Base-by-base conservation (phyloP, 768 basidiomycete species). In the Tephrocybe sp. region DNA sequence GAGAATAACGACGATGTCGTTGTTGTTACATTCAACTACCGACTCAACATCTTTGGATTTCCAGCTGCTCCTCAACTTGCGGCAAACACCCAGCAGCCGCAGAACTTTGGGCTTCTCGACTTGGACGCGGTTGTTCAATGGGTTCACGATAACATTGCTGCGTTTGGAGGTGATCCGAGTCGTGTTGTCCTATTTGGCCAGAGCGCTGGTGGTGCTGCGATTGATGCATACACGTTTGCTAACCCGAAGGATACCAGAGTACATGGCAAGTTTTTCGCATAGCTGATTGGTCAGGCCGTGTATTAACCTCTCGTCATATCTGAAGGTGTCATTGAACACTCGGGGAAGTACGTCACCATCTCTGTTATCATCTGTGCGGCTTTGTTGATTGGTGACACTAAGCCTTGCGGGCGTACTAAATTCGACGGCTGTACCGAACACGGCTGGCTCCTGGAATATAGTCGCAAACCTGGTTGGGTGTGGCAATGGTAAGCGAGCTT, bases 131-230 rank as follows among this genome's bases (percentile, higher is more conserved):
- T 68, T n/a, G 66, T 78, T 6, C 55, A 75, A 53, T 78, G 76
- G 78, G 69, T 78, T 4, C 68, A 73, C 38, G 63, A 70, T 42
- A 75, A 80, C 54, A 79, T 80, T 43, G 69, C 65, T n/a, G 65
- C 59, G 8, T 80, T 79, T 45, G 71, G 71, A 23, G 71, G 71
- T 17, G 71, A 72, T 54, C 71, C 70, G 5, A 57, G 67, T 4
- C 65, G 77, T 45, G 64, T 73, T 30, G 60, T 60, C 12, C 40
- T 74, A 14, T 71, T 69, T 39, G 72, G 72, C 7, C 65, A 72
- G 47, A 72, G 70, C 51, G 71, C 72, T 20, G 72, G 71, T 3
- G 67, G 63, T 41, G 60, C 57, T 8, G 64, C 68, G 2, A 62
- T 61, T 38, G 71, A 71, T 53, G 64, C 63, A 0, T 73, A 70